Evolutionary conservation across 1,139 yeast species (phyloP), one percentile per base, ranked within the genome.

Genomic region (Neolecta irregularis): DNA sequence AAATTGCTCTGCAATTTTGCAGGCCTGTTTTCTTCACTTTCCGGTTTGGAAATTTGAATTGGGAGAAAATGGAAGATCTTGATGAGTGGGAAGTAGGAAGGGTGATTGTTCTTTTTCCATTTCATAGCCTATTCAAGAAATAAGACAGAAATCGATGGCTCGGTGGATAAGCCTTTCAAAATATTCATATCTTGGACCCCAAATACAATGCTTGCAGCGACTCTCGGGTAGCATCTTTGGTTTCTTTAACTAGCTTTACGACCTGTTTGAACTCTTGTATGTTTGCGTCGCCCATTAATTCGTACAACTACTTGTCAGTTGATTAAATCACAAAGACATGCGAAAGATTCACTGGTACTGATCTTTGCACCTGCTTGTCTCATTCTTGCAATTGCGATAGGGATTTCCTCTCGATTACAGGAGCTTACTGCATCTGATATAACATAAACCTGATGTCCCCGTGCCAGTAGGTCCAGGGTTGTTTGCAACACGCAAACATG

Each of bases 201-300:
- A n/a, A n/a, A n/a, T n/a, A n/a, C n/a, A n/a, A n/a, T n/a, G n/a
- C n/a, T n/a, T n/a, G n/a, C n/a, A n/a, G n/a, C n/a, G n/a, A n/a
- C n/a, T n/a, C n/a, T n/a, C n/a, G n/a, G 13, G 44, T 46, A 24
- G 41, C 34, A 9, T 32, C 30, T 28, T 36, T 44, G 17, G 44
- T 45, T 15, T 41, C 41, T 41, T 48, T 48, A 29, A 48, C 45
- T 18, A 48, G 39, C n/a, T 38, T 30, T 9, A 45, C 41, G 18
- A 48, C 41, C 16, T 37, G 32, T 29, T 40, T 41, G 34, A 48
- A 48, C 32, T 41, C 38, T 9, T 41, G 45, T 20, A 43, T 30
- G 9, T 38, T 25, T 6, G 72, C 45, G 53, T 64, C 34, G 48
- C 53, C 30, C 58, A 50, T 38, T 65, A 65, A 46, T 46, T 52